Conservation (phyloP, 495 filamentous ascomycete genomes). For the Bacidia rubella region DNA sequence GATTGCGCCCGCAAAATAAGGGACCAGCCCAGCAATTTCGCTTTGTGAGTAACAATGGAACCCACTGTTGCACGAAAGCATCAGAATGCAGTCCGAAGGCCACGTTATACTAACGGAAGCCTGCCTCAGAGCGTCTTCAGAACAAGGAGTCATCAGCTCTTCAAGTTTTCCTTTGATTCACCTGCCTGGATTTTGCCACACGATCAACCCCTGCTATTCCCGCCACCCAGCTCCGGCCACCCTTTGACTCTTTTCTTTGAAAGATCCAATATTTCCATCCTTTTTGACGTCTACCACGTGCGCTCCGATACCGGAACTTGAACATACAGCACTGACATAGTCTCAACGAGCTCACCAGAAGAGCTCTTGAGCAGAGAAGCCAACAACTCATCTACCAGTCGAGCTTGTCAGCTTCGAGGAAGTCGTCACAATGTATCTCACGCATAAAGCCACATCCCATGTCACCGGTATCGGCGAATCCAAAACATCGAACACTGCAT, state of each 20-base stretch:
- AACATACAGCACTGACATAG: neutral
- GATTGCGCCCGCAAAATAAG: neutral
- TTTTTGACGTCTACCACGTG: neutral
- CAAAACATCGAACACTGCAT: constrained; percentile 13
- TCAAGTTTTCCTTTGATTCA: constrained; percentile 5
- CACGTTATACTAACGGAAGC: neutral
- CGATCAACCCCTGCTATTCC: constrained; percentile 14
- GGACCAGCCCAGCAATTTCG: neutral
- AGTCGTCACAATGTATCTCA: constrained; percentile 14
- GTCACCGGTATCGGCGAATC: constrained; percentile 17
- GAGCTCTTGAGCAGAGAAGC: neutral
- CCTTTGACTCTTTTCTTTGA: neutral
- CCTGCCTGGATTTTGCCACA: constrained; percentile 2
- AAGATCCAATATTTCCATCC: neutral
- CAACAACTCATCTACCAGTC: neutral
- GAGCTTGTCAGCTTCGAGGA: constrained; percentile 2
- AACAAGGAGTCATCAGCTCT: neutral
- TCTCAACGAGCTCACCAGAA: neutral
- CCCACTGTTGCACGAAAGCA: neutral
- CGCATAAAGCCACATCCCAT: constrained; percentile 2
- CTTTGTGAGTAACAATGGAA: constrained; percentile 17
- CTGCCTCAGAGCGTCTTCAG: neutral
- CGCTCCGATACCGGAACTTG: neutral
- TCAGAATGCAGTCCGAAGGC: neutral
- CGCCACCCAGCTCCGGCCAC: constrained; percentile 16